Percentiles rank a stretch among this genome's conserved stretches.
These are phyloP conservation scores for Barnettozyma pratensis DNA, from an alignment of 805 yeast species.

Conservation along the genomic window DNA sequence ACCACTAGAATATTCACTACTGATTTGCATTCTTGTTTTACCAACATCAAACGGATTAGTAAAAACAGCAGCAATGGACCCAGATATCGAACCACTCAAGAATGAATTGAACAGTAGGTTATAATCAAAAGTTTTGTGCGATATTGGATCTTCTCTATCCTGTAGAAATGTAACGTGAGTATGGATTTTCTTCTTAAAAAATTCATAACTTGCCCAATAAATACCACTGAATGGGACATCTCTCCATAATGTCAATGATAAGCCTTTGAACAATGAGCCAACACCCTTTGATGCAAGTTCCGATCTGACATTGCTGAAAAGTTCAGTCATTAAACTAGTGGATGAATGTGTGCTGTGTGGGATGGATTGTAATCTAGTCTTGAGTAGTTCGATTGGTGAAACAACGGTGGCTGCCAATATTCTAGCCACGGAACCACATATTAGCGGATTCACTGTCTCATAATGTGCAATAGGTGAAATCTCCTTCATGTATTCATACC, in stretches of 20 bases:
- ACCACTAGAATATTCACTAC: constrained; percentile 15
- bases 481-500: constrained; percentile 84
- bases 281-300: constrained; percentile 56
- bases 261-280: constrained; percentile 70
- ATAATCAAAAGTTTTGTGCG: constrained; percentile 17
- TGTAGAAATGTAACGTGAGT: constrained; percentile 1
- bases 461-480: constrained; percentile 47
- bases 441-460: constrained; percentile 57
- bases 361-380: constrained; percentile 87
- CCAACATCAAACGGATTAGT: constrained; percentile 98
- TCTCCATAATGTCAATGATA: constrained; percentile 87
- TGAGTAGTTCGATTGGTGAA: constrained; percentile 82
- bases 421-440: constrained; percentile 85
- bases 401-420: constrained; percentile 76
- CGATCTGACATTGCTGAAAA: constrained; percentile 46
- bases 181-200: constrained; percentile 6
- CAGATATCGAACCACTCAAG: constrained; percentile 78
- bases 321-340: constrained; percentile 34
- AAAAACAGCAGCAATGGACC: constrained; percentile 74
- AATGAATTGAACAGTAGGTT: constrained; percentile 60
- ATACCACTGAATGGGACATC: constrained; percentile 96
- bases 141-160: constrained; percentile 11
- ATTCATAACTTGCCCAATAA: constrained; percentile 87
- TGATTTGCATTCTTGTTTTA: constrained; percentile 85
- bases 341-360: constrained; percentile 38